Evolutionary conservation across 768 basidiomycete species (phyloP), one percentile per base, ranked within the genome.

Genomic region (Macrolepiota dolichaula): DNA sequence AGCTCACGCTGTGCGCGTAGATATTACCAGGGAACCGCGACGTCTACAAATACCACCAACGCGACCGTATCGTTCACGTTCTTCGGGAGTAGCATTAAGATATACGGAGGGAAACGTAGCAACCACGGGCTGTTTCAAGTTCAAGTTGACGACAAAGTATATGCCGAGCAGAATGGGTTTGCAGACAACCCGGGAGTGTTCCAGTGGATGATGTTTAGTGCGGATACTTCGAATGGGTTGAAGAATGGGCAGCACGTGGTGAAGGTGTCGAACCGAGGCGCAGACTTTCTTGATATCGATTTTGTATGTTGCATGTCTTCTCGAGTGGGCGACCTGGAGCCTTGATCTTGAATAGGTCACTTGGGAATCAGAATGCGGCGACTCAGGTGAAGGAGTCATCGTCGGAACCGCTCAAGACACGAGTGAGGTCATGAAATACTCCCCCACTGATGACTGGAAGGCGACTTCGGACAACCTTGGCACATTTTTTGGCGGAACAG

Each of bases 71-170:
- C 72, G 0, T 77, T 84, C 64, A 60, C 66, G 25, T 85, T 84
- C 72, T 79, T 79, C 46, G 84, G 84, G 15, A 81, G 77, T 11
- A 76, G 73, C 4, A 67, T 85, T 19, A 75, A 76, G 70, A 67
- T 85, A 10, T 85, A 76, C 59, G 85, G 85, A 7, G 77, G 81
- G 1, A 79, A 80, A 56, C 74, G 82, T 24, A 42, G 58, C 5
- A 81, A 81, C 56, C 80, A 83, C 64, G 82, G 84, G 0, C 64
- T 56, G 11, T 85, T 76, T 64, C 70, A 71, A 35, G 74, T 84
- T 44, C 67, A 70, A 32, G 66, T 84, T 1, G 82, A 85, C 68
- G 59, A 70, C 29, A 64, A 51, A 10, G 62, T 59, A 32, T 76
- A 68, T 49, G 58, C 70, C 13, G 51, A 62, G 27, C 55, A 62